phyloP scores from a whole-genome alignment of 2,329 filamentous ascomycete species.

The Sphaerulina vaccinii region DNA sequence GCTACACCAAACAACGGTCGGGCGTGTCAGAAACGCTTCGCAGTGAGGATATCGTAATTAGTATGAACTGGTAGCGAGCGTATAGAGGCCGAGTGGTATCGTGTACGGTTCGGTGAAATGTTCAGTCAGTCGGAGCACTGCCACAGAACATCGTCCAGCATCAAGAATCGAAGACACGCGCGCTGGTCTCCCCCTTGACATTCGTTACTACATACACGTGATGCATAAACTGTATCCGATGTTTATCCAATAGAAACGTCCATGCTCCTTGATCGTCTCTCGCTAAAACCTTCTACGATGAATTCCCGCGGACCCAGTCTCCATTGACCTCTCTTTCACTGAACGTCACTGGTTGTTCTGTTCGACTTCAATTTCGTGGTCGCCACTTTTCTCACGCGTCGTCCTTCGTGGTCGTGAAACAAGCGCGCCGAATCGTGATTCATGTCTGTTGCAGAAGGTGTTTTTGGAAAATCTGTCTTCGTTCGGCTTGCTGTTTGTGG shows the following conservation, averaged over 20 bases:
- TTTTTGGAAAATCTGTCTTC: no score
- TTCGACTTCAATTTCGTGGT: constrained; percentile 1
- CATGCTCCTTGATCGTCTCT: background rate
- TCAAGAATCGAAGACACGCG: background rate
- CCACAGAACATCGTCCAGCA: background rate
- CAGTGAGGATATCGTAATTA: background rate
- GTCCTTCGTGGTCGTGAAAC: background rate
- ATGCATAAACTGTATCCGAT: background rate
- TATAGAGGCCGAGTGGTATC: background rate
- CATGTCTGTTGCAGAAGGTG: constrained; percentile 15
- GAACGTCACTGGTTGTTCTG: constrained; percentile 1
- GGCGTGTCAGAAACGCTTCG: no score
- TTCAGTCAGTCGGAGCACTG: background rate
- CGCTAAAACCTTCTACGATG: constrained; percentile 7
- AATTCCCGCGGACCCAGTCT: constrained; percentile 3
- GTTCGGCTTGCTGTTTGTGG: no score
- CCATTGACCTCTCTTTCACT: background rate
- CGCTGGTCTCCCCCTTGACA: background rate
- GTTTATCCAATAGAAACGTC: background rate
- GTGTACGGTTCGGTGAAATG: no score
- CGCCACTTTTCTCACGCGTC: constrained; percentile 9
- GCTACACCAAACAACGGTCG: constrained; percentile 1
- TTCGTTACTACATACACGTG: background rate
- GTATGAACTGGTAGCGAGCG: background rate
- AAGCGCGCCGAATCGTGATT: constrained; percentile 12